These are phyloP conservation scores for Amaranthus tricolor DNA, from an alignment of 179 eudicot species.

Conservation along the genomic window DNA sequence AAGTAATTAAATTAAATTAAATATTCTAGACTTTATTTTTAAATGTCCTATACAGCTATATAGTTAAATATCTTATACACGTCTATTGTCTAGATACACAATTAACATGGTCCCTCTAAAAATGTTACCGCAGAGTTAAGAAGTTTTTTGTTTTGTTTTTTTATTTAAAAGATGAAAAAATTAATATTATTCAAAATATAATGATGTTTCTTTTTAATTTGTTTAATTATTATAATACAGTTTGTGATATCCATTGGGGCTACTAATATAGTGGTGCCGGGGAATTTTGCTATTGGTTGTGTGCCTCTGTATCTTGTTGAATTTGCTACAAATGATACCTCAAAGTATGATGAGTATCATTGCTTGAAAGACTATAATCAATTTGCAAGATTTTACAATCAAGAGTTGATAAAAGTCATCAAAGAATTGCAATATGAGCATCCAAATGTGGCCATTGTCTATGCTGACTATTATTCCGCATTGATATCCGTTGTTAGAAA, in stretches of 20 bases:
- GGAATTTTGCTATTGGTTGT: slow-evolving; percentile 47
- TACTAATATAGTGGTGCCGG: slow-evolving; percentile 36
- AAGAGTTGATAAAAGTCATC: slow-evolving; percentile 28
- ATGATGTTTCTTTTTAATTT: not conserved
- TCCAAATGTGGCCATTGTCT: slow-evolving; percentile 36
- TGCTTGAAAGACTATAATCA: slow-evolving; percentile 38
- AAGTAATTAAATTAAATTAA: too few relatives aligned
- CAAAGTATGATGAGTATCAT: slow-evolving; percentile 37
- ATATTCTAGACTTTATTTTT: too few relatives aligned
- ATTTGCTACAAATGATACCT: slow-evolving; percentile 25
- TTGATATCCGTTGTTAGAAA: slow-evolving; percentile 24
- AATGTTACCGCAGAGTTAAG: too few relatives aligned
- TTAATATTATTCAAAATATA: not conserved
- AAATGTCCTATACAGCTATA: too few relatives aligned
- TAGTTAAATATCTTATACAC: too few relatives aligned
- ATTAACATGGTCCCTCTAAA: too few relatives aligned
- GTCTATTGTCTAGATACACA: too few relatives aligned
- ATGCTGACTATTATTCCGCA: slow-evolving; percentile 36
- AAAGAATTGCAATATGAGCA: slow-evolving; percentile 28
- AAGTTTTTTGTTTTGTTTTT: too few relatives aligned
- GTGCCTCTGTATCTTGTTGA: slow-evolving; percentile 28
- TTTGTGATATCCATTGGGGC: slow-evolving; percentile 41
- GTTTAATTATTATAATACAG: slow-evolving; percentile 12
- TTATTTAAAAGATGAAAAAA: too few relatives aligned
- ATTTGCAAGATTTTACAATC: slow-evolving; percentile 33